Conservation (phyloP, 2,329 filamentous ascomycete species). For the Myriosclerotinia duriaeana region DNA sequence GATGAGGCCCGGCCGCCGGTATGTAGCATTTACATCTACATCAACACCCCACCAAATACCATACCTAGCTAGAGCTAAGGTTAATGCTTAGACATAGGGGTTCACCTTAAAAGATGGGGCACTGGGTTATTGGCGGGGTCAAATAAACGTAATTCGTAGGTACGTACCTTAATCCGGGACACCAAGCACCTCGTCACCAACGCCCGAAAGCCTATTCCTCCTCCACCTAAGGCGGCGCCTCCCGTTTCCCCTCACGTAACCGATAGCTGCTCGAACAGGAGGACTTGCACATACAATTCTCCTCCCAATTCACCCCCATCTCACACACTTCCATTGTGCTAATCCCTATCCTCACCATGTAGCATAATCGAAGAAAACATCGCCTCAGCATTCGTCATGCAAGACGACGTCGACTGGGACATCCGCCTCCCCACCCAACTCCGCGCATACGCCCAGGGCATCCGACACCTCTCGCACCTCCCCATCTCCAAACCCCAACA, state of each 20-base stretch:
- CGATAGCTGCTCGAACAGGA: too few relatives aligned
- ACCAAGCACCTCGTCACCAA: too few relatives aligned
- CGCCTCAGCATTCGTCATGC: slow-evolving; percentile 45
- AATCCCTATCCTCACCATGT: slow-evolving; percentile 20
- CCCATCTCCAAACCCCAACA: slow-evolving; percentile 21
- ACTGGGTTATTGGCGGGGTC: slow-evolving; percentile 46
- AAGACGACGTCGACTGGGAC: slow-evolving; percentile 49
- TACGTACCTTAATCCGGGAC: slow-evolving; percentile 17
- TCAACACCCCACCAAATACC: neutral
- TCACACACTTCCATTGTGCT: too few relatives aligned
- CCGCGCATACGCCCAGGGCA: slow-evolving; percentile 36
- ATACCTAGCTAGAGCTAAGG: neutral
- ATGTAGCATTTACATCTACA: neutral
- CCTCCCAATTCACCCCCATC: neutral
- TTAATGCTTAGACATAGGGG: slow-evolving; percentile 14
- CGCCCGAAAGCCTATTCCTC: too few relatives aligned
- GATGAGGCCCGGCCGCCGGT: slow-evolving; percentile 45
- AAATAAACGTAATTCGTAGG: slow-evolving; percentile 44
- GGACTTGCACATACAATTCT: neutral
- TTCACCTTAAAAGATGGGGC: slow-evolving; percentile 29
- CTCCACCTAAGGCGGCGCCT: too few relatives aligned
- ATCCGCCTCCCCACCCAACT: slow-evolving; percentile 42
- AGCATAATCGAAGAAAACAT: slow-evolving; percentile 27
- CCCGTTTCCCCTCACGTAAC: too few relatives aligned
- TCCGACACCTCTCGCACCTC: slow-evolving; percentile 24